These are phyloP conservation scores for Mucor velutinosus DNA, from an alignment of 371 early-diverging fungal species.

Conservation along the genomic window DNA sequence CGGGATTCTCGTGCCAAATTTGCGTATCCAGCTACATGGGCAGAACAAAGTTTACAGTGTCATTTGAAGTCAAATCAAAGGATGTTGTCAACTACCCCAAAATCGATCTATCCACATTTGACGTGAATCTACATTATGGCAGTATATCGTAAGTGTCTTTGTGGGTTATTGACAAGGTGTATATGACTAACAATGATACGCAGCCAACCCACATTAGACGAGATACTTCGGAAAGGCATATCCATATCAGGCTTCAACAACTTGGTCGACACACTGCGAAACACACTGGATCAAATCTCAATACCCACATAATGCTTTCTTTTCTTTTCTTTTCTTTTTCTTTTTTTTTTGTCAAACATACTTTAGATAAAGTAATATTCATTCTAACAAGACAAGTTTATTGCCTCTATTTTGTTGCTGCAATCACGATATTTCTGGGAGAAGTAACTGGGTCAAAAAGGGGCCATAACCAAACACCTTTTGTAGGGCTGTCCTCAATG, in stretches of 20 bases:
- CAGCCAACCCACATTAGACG: neutral
- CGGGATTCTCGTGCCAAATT: conserved; percentile 2
- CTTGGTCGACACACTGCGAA: conserved; percentile 1
- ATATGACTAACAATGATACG: neutral
- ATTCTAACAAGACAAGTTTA: neutral
- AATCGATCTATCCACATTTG: neutral
- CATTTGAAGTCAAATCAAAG: conserved; percentile 1
- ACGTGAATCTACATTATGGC: conserved; percentile 1
- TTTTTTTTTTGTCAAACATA: too few relatives aligned
- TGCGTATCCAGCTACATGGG: conserved; percentile 2
- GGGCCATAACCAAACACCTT: conserved; percentile 48
- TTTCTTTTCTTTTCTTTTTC: too few relatives aligned
- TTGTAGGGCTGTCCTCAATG: conserved; percentile 32
- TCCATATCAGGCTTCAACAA: neutral
- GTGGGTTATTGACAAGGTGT: neutral
- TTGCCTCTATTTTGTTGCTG: conserved; percentile 37
- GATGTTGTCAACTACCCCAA: neutral
- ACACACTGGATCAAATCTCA: conserved; percentile 9
- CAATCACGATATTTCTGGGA: conserved; percentile 50
- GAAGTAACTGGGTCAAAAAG: conserved; percentile 46
- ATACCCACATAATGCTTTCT: neutral
- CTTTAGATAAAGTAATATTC: neutral
- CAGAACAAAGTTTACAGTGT: conserved; percentile 5
- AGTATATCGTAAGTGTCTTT: neutral
- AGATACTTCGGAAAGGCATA: neutral